phyloP scores from a whole-genome alignment of 164 flowering plant genomes.

The Magnolia sinica region DNA sequence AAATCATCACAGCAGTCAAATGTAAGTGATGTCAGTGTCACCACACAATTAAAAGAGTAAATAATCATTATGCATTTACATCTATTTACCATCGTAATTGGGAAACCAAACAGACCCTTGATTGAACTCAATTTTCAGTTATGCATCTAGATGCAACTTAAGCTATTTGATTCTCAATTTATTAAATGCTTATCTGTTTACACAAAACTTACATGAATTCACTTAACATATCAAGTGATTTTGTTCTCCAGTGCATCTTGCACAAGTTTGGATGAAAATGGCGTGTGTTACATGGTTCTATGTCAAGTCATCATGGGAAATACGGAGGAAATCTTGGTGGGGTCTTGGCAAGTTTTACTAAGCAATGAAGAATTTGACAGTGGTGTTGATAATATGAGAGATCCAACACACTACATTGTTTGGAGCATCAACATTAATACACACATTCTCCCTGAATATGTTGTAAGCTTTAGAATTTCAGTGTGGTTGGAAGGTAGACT shows the following conservation, averaged over 20 bases:
- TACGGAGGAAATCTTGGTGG: conserved; percentile 41
- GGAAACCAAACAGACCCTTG: too few relatives aligned
- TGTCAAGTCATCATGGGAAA: conserved; percentile 60
- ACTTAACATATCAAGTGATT: neutral
- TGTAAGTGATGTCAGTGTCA: too few relatives aligned
- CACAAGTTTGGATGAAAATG: conserved; percentile 42
- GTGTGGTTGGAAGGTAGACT: conserved; percentile 23
- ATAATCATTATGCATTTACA: too few relatives aligned
- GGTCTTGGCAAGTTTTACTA: conserved; percentile 44
- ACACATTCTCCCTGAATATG: conserved; percentile 53
- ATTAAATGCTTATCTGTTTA: too few relatives aligned
- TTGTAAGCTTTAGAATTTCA: conserved; percentile 45
- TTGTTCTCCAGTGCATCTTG: conserved; percentile 17
- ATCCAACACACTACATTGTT: conserved; percentile 46
- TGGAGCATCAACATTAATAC: conserved; percentile 50
- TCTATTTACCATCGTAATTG: too few relatives aligned
- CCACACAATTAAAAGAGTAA: too few relatives aligned
- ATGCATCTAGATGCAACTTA: too few relatives aligned
- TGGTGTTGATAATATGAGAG: conserved; percentile 47
- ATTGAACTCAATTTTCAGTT: too few relatives aligned
- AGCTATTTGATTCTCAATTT: too few relatives aligned
- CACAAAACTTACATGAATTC: too few relatives aligned
- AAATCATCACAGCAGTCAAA: too few relatives aligned
- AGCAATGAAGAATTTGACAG: conserved; percentile 37
- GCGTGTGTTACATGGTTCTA: conserved; percentile 42